Evolutionary conservation across 1,284 basidiomycete genomes (phyloP).

Genomic region (Veloboletus limbatus): DNA sequence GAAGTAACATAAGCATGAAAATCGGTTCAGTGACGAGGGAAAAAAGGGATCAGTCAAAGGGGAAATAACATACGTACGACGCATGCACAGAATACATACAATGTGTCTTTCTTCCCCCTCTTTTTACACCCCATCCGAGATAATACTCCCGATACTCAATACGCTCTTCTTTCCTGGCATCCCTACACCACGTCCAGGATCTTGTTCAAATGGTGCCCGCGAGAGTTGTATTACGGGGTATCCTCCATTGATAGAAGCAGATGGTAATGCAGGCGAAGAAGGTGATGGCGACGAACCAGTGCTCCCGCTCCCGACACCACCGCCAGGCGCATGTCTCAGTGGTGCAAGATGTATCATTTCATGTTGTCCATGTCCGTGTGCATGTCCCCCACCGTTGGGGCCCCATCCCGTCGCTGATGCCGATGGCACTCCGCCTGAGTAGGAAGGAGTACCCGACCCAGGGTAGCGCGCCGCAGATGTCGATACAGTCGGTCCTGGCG

Average conservation of each 20-base stretch:
- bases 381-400: conserved; percentile 14
- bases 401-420: conserved; percentile 19
- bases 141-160: conserved; percentile 71
- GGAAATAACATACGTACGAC: not conserved
- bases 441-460: conserved; percentile 10
- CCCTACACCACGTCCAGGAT: conserved; percentile 30
- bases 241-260: conserved; percentile 15
- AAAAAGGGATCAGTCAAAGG: not conserved
- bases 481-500: conserved; percentile 20
- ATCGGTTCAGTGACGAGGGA: not conserved
- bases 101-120: not conserved
- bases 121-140: conserved; percentile 41
- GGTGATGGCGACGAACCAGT: conserved; percentile 23
- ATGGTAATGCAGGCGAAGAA: conserved; percentile 27
- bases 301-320: conserved; percentile 10
- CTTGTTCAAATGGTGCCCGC: conserved; percentile 29
- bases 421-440: conserved; percentile 8
- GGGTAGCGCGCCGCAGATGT: conserved; percentile 18
- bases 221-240: conserved; percentile 36
- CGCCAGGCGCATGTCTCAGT: conserved; percentile 32
- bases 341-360: conserved; percentile 60
- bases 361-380: conserved; percentile 22
- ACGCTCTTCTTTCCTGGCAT: conserved; percentile 55
- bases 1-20: too few species aligned
- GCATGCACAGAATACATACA: not conserved